Evolutionary conservation across 1,284 basidiomycete genomes (phyloP), one percentile per base, ranked within the genome.

Genomic region (Irpex sp.): DNA sequence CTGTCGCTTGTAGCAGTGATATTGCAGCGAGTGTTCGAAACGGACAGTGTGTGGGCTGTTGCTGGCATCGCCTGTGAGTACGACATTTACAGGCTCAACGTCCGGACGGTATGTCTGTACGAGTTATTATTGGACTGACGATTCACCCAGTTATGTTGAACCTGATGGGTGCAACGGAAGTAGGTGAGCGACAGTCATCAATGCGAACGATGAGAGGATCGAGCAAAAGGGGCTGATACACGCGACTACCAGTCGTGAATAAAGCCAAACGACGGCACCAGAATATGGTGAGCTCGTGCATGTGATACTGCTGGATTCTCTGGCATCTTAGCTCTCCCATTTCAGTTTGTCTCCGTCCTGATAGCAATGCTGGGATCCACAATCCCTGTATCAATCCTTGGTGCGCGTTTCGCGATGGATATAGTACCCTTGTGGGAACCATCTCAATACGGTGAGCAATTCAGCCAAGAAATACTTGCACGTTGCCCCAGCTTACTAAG

Each of bases 351-450:
- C 1, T 81, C 84, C 1, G 85, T 93, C 4, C 76, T 94, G 1
- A 63, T 86, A 2, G 85, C 85, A 0, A 88, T 94, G 85, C 66
- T 92, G 9, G 81, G 82, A 6, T 91, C 90, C 0, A 93, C 92
- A 0, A 87, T 94, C 52, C 93, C 93, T 0, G 87, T 93, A 40
- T 89, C 92, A 0, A 83, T 94, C 61, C 76, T 94, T 21, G 93
- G 93, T 0, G 81, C 85, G 0, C 81, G 83, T 15, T 94, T 84
- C 70, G 90, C 92, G 3, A 94, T 95, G 89, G 80, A 81, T 0
- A 80, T 91, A 9, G 72, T 82, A 0, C 91, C 90, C 0, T 93
- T 94, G 74, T 94, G 93, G 93, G 83, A 79, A 52, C 91, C 93
- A 0, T 86, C 88, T 54, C 88, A 93, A 74, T 94, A 88, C 69